A percentile compares a stretch with the other conserved stretches of the same genome.
Conservation (phyloP, 192 early-diverging fungal species). For the Mortierella claussenii region DNA sequence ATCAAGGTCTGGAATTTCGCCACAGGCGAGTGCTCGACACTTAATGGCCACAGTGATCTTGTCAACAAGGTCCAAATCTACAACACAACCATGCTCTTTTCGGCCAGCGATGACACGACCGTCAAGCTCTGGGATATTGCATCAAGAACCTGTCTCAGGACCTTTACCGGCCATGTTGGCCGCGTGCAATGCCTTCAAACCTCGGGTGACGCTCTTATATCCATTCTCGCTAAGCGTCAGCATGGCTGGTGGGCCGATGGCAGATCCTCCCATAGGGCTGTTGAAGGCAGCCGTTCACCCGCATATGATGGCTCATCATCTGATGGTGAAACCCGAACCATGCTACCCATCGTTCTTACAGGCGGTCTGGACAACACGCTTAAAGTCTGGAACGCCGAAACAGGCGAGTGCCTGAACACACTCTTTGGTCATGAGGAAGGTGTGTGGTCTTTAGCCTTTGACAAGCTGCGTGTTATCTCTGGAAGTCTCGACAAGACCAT, state of each 20-base stretch:
- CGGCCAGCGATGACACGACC: conserved; percentile 90
- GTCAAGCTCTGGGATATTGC: conserved; percentile 87
- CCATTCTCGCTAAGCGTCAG: conserved; percentile 19
- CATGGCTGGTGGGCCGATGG: conserved; percentile 3
- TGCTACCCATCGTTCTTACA: conserved; percentile 72
- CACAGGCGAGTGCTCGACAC: conserved; percentile 69
- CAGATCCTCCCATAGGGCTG: background rate
- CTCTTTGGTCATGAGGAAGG: conserved; percentile 86
- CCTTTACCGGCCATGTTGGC: conserved; percentile 75
- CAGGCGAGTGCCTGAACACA: conserved; percentile 79
- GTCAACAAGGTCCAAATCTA: conserved; percentile 90
- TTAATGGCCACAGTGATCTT: conserved; percentile 89
- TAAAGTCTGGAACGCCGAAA: conserved; percentile 89
- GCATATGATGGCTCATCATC: conserved; percentile 23
- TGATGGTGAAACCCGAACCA: conserved; percentile 23
- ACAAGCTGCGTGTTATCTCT: conserved; percentile 76
- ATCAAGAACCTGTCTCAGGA: conserved; percentile 71
- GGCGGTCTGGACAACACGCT: conserved; percentile 88
- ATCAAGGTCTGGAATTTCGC: conserved; percentile 89
- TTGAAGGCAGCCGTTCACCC: conserved; percentile 2
- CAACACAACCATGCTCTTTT: conserved; percentile 73
- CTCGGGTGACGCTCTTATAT: conserved; percentile 37
- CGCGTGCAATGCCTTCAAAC: conserved; percentile 71
- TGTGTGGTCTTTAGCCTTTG: conserved; percentile 81
- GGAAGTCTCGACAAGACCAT: conserved; percentile 77